phyloP scores from a whole-genome alignment of 2,329 filamentous ascomycete species.

The Proliferodiscus dingleyae region DNA sequence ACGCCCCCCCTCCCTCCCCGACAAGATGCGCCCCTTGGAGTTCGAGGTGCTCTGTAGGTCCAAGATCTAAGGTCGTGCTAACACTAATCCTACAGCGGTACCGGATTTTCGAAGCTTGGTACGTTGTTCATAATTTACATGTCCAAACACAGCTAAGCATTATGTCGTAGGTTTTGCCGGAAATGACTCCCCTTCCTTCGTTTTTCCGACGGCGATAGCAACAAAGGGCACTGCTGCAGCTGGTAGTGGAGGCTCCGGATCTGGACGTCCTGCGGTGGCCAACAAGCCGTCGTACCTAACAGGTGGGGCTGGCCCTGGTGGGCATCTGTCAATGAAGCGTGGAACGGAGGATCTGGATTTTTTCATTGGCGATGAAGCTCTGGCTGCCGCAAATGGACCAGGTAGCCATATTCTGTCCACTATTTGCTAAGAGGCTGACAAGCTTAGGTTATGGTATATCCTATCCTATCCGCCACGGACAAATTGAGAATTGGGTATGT shows the following conservation, averaged over 20 bases:
- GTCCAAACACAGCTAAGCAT: constrained; percentile 2
- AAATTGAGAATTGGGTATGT: constrained; percentile 96
- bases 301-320: constrained; percentile 76
- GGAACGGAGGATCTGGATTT: constrained; percentile 97
- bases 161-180: constrained; percentile 77
- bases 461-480: constrained; percentile 95
- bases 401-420: constrained; percentile 43
- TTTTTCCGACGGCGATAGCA: constrained; percentile 97
- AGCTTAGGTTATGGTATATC: constrained; percentile 81
- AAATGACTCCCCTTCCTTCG: constrained; percentile 98
- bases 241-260: constrained; percentile 70
- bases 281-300: constrained; percentile 96
- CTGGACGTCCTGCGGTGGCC: constrained; percentile 81
- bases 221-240: constrained; percentile 75
- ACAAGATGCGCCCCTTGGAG: constrained; percentile 14
- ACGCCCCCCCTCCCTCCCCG: constrained; percentile 45
- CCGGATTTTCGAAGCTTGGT: constrained; percentile 99
- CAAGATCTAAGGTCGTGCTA: constrained; percentile 12
- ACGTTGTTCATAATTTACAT: constrained; percentile 32
- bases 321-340: constrained; percentile 84
- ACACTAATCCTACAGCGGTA: constrained; percentile 64
- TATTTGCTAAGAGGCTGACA: constrained; percentile 15
- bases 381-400: constrained; percentile 76
- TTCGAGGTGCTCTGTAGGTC: not conserved
- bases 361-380: constrained; percentile 96